Conservation (phyloP, 192 early-diverging fungal species). For the Podila verticillata region DNA sequence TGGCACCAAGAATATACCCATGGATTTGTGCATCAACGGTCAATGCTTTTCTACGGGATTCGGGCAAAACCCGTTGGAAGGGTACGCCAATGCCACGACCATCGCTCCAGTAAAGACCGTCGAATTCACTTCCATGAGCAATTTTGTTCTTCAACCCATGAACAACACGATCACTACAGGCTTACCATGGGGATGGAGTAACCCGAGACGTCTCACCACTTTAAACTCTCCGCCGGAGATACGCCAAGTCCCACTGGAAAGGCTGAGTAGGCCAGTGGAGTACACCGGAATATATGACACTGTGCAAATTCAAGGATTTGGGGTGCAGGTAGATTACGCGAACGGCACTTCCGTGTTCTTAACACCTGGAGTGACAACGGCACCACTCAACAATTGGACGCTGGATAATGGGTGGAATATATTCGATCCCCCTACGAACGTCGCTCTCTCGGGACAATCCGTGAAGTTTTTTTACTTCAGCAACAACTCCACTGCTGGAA, state of each 20-base stretch:
- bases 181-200: slow-evolving; percentile 8
- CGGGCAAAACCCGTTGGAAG: slow-evolving; percentile 10
- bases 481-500: too few species aligned
- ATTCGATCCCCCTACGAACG: too few species aligned
- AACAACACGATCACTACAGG: background rate
- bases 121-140: too few species aligned
- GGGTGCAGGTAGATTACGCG: too few species aligned
- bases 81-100: background rate
- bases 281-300: slow-evolving; percentile 7
- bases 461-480: too few species aligned
- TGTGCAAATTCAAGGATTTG: background rate
- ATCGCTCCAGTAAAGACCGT: background rate
- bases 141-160: background rate
- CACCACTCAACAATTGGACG: too few species aligned
- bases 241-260: slow-evolving; percentile 7
- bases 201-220: slow-evolving; percentile 4
- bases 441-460: too few species aligned
- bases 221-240: slow-evolving; percentile 5
- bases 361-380: too few species aligned
- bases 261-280: slow-evolving; percentile 6
- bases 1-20: slow-evolving; percentile 9
- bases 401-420: too few species aligned
- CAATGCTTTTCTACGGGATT: slow-evolving; percentile 16
- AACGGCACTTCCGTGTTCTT: too few species aligned
- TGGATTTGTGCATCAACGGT: slow-evolving; percentile 2